phyloP scores from a whole-genome alignment of 306 rosid species.

The Gillenia trifoliata region DNA sequence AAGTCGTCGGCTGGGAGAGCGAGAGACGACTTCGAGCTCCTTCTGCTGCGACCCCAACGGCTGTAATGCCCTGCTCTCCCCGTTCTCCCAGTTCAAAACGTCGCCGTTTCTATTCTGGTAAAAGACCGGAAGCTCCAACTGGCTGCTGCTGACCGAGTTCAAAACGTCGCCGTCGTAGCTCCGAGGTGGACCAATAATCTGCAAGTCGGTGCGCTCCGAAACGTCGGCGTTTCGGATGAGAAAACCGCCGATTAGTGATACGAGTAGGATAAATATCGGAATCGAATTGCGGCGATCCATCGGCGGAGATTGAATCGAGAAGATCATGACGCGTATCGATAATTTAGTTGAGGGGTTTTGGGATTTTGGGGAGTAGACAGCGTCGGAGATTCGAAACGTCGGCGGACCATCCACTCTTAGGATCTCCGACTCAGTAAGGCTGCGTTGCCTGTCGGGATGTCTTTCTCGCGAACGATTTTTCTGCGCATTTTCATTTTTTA shows the following conservation, averaged over 20 bases:
- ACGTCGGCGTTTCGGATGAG: neutral
- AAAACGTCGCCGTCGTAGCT: neutral
- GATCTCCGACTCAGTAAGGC: slow-evolving; percentile 18
- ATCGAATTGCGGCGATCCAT: slow-evolving; percentile 24
- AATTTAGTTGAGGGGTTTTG: neutral
- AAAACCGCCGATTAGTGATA: neutral
- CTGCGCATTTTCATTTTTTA: neutral
- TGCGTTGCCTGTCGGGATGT: neutral
- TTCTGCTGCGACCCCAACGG: neutral
- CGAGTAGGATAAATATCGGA: neutral
- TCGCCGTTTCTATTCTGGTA: neutral
- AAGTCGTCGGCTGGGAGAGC: slow-evolving; percentile 41
- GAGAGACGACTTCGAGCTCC: slow-evolving; percentile 11
- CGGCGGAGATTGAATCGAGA: neutral
- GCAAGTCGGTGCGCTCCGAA: neutral
- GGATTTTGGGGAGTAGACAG: neutral
- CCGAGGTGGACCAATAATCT: neutral
- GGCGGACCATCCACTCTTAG: slow-evolving; percentile 18
- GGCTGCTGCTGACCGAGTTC: neutral
- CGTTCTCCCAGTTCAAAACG: neutral
- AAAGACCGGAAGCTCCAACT: neutral
- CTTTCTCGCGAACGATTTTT: neutral
- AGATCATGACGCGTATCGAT: neutral
- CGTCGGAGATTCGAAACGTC: slow-evolving; percentile 36
- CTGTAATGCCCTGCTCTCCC: slow-evolving; percentile 14